Evolutionary conservation across 352 stramenopile species (phyloP).

Genomic region (Phytophthora crassamura): DNA sequence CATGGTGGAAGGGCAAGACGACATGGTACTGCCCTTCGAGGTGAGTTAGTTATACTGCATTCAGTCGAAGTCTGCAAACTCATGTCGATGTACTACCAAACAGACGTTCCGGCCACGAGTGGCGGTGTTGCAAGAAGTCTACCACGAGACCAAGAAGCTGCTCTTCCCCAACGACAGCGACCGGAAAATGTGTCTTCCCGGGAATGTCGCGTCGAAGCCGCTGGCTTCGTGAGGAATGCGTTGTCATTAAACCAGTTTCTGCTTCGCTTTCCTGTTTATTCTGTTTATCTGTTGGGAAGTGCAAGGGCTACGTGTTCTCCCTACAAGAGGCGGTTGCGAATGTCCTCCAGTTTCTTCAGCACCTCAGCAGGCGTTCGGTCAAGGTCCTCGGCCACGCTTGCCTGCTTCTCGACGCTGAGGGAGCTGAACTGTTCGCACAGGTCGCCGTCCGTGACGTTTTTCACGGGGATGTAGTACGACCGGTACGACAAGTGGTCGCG

Average conservation of each 20-base stretch:
- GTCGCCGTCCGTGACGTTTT: conserved; percentile 98
- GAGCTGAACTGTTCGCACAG: conserved; percentile 96
- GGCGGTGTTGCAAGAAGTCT: conserved; percentile 74
- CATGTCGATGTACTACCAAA: too few species aligned
- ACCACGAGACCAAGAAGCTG: conserved; percentile 56
- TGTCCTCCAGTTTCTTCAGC: conserved; percentile 99
- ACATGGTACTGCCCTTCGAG: conserved; percentile 85
- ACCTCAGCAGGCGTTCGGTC: conserved; percentile 97
- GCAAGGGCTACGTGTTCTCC: background rate
- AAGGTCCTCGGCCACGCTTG: conserved; percentile 96
- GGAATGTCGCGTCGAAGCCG: conserved; percentile 12
- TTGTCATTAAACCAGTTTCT: conserved; percentile 16
- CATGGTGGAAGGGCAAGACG: conserved; percentile 65
- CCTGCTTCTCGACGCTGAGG: conserved; percentile 94
- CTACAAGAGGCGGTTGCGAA: conserved; percentile 97
- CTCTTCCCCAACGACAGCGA: conserved; percentile 58
- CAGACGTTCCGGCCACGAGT: conserved; percentile 79
- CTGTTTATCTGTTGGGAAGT: background rate
- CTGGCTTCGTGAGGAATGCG: background rate
- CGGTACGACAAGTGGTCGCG: conserved; percentile 98
- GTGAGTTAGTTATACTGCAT: conserved; percentile 32
- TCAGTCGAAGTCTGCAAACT: too few species aligned
- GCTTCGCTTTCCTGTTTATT: conserved; percentile 18
- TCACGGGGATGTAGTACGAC: conserved; percentile 98
- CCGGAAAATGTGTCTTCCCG: conserved; percentile 57